Evolutionary conservation across 1,139 yeast genomes (phyloP), one percentile per base, ranked within the genome.

Genomic region (Taphrina populina): DNA sequence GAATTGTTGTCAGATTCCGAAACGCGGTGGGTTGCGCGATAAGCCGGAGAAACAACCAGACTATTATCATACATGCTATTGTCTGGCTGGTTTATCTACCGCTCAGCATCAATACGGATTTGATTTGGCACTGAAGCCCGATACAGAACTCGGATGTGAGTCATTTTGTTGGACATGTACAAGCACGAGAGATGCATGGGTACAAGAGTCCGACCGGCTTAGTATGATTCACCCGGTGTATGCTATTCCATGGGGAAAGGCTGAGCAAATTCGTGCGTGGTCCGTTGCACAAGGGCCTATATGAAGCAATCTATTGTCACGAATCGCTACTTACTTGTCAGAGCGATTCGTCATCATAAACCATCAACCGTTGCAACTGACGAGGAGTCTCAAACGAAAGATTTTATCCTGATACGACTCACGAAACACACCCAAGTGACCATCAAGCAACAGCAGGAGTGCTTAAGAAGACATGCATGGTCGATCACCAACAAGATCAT

Each of bases 61-160:
- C 67, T 84, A 83, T 54, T 94, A 92, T 68, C 99, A 92, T 66
- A 83, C 96, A 1, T 88, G 90, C 67, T 94, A 92, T 66, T 80
- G 83, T 0, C 70, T 90, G 2, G 72, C 84, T 56, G 98, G 98
- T 0, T 71, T 92, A 34, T 79, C 95, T 40, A 74, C 81, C 36
- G 76, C 84, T 4, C 92, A 87, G 63, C 75, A 82, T 63, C 60
- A 66, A n/a, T 80, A 76, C 64, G 40, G 56, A 1, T 67, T 40
- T 35, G 40, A 30, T 26, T 17, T 10, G 10, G 32, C 46, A 37
- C 41, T 47, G 21, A n/a, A 32, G 35, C n/a, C 10, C 45, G 30
- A 58, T 62, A 15, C 67, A 66, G 13, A 64, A 62, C 7, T 64
- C 63, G 52, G 68, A 69, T 4, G 67, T 66, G 58, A 57, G 61